Evolutionary conservation across 495 filamentous ascomycete species (phyloP).

Genomic region (Hypoxylon fragiforme): DNA sequence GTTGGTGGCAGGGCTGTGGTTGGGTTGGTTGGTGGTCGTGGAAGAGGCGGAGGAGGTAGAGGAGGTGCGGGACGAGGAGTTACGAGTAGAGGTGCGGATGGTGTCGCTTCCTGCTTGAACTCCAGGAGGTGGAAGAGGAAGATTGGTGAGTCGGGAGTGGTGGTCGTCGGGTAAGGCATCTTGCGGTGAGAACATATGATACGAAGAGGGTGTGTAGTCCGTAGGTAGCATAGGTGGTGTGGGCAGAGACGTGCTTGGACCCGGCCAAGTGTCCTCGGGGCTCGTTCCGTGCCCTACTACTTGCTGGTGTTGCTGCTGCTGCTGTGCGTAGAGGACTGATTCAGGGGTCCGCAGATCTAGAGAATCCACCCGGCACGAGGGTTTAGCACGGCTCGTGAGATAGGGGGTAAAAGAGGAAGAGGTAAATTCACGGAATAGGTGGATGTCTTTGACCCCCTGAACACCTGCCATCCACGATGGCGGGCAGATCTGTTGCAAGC

Average conservation of each 20-base stretch:
- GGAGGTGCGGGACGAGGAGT: no score
- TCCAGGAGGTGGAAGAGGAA: no score
- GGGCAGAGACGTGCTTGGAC: neutral
- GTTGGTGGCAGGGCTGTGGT: no score
- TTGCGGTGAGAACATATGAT: neutral
- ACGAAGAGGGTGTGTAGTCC: neutral
- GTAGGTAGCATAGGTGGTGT: neutral
- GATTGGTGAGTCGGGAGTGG: neutral
- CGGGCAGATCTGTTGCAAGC: neutral
- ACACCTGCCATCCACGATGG: neutral
- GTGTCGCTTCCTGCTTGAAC: no score
- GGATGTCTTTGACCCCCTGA: neutral
- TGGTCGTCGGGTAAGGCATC: neutral
- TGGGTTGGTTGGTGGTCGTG: no score
- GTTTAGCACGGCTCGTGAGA: neutral
- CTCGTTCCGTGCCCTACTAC: neutral
- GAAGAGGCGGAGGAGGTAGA: no score
- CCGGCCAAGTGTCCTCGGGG: neutral
- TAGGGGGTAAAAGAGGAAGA: neutral
- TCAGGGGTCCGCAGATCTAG: neutral
- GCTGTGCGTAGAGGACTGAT: neutral
- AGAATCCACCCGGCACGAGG: neutral
- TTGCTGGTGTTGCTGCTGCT: no score
- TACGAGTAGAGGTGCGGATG: no score
- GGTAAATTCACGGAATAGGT: neutral